Base-by-base conservation (phyloP, 1,284 basidiomycete genomes). In the Ustilago curta region DNA sequence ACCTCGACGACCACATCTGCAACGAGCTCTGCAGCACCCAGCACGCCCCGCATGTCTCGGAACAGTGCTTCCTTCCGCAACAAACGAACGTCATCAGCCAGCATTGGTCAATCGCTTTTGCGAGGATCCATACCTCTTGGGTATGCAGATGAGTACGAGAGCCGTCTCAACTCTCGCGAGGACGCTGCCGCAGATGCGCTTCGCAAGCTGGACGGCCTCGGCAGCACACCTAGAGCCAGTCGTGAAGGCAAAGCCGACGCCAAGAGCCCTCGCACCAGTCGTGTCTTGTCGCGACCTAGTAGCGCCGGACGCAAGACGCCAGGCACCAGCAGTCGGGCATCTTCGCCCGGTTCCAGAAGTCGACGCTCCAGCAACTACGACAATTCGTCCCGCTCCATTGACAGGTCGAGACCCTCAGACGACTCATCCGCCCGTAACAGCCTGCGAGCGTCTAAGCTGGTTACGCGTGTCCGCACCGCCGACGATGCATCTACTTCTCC, bases 121-220 rank as follows among this genome's bases (percentile, higher is more conserved):
- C 70, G 83, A 31, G 76, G 77, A 9, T 76, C 76, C 21, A 49
- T 81, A 6, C 78, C 76, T 4, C 69, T 81, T 11, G 77, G 76
- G 8, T 60, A 68, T 39, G 67, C 73, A 14, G 77, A 79, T 25
- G 73, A 79, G 23, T 78, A 70, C 39, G 72, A 70, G 37, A 66
- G 65, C 40, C 60, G 70, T 25, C 68, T 76, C 54, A 55, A 76
- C 53, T 54, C 78, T 69, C 70, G 93, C 8, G 76, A 96, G 79
- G 91, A 94, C 70, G 91, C 91, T 18, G 95, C 96, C 2, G 92
- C 91, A 4, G 94, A 97, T 82, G 94, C 94, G 4, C 88, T 99
- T 52, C 90, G 95, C 59, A 97, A 97, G 86, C 87, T 99, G 25
- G 97, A 99, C 80, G 96, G 96, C 0, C 85, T 98, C 14, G 90